Conservation (phyloP, 805 yeast species). For the Yarrowia bubula region DNA sequence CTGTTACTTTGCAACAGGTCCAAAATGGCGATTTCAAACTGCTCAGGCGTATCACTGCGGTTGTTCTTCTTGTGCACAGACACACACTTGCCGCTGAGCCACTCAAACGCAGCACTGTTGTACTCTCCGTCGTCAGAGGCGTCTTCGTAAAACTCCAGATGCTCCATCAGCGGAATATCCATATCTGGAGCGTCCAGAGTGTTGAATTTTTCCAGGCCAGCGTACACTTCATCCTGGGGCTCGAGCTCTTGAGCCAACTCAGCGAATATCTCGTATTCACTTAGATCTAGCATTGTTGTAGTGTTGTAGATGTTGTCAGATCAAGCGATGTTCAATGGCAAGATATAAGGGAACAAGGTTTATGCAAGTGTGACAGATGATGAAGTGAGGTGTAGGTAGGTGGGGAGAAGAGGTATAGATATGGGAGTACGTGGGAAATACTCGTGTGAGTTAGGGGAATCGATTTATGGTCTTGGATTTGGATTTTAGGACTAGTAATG, state of each 20-base stretch:
- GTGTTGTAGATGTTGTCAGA: neutral
- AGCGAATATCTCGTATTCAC: slow-evolving; percentile 6
- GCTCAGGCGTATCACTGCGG: slow-evolving; percentile 14
- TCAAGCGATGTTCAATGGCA: neutral
- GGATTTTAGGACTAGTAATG: no score
- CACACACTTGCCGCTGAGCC: slow-evolving; percentile 25
- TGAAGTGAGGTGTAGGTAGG: neutral
- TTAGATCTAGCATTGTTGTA: slow-evolving; percentile 4
- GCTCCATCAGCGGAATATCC: slow-evolving; percentile 25
- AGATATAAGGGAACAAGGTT: neutral
- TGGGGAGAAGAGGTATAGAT: no score
- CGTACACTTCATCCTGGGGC: slow-evolving; percentile 13
- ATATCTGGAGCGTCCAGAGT: slow-evolving; percentile 2
- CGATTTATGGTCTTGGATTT: no score
- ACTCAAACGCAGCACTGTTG: slow-evolving; percentile 17
- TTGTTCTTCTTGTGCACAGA: neutral
- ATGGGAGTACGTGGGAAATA: no score
- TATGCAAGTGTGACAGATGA: slow-evolving; percentile 20
- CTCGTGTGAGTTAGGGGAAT: no score
- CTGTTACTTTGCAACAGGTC: slow-evolving; percentile 35
- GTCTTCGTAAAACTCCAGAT: slow-evolving; percentile 10
- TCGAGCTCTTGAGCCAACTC: slow-evolving; percentile 11
- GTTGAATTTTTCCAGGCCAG: slow-evolving; percentile 20
- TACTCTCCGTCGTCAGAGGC: slow-evolving; percentile 5
- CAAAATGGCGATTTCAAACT: slow-evolving; percentile 13